Base-by-base conservation (phyloP, 1,284 basidiomycete species). In the Trichosporon faecale region DNA sequence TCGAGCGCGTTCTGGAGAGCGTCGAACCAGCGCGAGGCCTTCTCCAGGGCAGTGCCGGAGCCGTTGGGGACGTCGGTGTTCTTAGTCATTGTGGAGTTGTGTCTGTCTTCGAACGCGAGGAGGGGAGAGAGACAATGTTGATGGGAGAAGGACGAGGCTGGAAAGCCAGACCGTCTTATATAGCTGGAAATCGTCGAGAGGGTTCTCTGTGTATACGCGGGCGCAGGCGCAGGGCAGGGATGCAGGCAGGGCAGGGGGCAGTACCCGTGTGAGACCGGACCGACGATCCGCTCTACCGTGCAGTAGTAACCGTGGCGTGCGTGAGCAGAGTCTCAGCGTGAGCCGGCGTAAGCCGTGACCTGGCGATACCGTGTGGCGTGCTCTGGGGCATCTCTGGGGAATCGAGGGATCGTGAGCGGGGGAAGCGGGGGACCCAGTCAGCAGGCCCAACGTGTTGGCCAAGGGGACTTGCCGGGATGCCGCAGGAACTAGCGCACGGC, bases 21-120 rank as follows among this genome's bases (percentile, higher is more conserved):
- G 64, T 61, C 52, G 66, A 72, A 60, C 71, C 71, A 72, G 25
- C 61, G 44, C 55, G 69, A 64, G 7, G 68, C 71, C 31, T 33
- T 52, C 18, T 52, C 27, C 52, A 60, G 55, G 21, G 55, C 55
- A 12, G 55, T 60, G 55, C 55, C 55, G 27, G 55, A 23, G 9
- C 55, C 55, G 55, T 14, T 27, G 55, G 55, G 55, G 55, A 60
- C 55, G 27, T 60, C 55, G 55, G 16, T 60, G 25, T 21, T 27
- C 55, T 60, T 60, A 27, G 27, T 31, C 55, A 60, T 60, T 25
- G 27, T 60, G 55, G 12, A 23, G 16, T 1, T 25, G 55, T 60
- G 55, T 46, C 55, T 60, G 21, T 23, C 55, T 60, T 21, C 25
- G 35, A 37, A 37, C 35, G 35, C 25, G 55, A 23, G 23, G 55